Evolutionary conservation across 495 filamentous ascomycete genomes (phyloP).

Genomic region (Rostrohypoxylon terebratum): DNA sequence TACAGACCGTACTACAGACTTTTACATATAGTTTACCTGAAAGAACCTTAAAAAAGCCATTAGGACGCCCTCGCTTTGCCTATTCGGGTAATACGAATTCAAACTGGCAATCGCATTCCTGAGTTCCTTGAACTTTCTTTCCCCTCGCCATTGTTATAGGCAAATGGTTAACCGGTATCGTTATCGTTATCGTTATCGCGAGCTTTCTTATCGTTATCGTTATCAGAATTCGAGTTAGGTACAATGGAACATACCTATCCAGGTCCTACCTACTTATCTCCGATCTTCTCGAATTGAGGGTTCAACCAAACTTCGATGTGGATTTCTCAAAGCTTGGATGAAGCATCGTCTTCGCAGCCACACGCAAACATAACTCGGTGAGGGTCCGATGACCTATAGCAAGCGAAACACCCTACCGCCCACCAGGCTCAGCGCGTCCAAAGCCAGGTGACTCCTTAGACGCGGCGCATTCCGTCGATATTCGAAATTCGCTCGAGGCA

Average conservation of each 20-base stretch:
- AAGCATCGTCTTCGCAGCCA: constrained; percentile 20
- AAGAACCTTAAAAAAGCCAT: constrained; percentile 2
- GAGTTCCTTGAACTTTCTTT: constrained; percentile 1
- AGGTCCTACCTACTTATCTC: constrained; percentile 15
- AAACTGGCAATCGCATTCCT: background rate
- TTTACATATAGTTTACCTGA: background rate
- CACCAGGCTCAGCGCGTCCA: background rate
- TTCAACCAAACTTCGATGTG: constrained; percentile 17
- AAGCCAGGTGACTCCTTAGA: background rate
- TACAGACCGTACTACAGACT: background rate
- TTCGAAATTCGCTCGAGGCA: constrained; percentile 9
- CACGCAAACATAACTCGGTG: background rate
- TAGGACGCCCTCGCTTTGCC: constrained; percentile 32
- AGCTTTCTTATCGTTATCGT: background rate
- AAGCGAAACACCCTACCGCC: background rate
- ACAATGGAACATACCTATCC: too few relatives aligned
- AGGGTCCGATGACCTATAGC: constrained; percentile 3
- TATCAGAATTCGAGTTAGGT: background rate
- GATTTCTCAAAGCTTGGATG: constrained; percentile 17
- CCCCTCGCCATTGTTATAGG: constrained; percentile 22
- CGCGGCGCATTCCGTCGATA: constrained; percentile 11
- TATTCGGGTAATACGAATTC: constrained; percentile 36
- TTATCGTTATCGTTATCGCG: constrained; percentile 35
- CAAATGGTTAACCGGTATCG: constrained; percentile 15
- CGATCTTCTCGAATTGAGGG: constrained; percentile 8